phyloP scores from a whole-genome alignment of 2,329 filamentous ascomycete genomes.

The Xylariaceae sp. region DNA sequence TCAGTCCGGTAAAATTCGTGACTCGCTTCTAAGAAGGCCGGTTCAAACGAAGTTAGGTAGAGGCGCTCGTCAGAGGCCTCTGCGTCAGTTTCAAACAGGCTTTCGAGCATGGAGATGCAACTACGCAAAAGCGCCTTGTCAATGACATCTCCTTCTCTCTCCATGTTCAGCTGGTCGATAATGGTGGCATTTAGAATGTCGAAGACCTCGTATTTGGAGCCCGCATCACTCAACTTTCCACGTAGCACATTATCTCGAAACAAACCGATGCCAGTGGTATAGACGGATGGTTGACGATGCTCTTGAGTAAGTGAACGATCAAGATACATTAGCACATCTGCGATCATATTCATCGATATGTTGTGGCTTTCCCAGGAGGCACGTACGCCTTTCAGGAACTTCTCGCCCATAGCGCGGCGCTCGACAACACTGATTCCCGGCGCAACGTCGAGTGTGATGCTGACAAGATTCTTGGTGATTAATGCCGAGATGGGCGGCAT shows the following conservation, averaged over 20 bases:
- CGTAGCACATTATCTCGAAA: constrained; percentile 83
- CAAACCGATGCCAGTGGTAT: constrained; percentile 74
- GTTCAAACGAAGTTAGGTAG: constrained; percentile 79
- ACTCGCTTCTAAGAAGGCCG: constrained; percentile 66
- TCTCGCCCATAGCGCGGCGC: constrained; percentile 72
- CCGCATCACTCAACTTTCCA: constrained; percentile 43
- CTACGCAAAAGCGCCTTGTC: constrained; percentile 76
- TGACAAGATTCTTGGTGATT: constrained; percentile 63
- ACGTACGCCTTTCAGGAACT: constrained; percentile 70
- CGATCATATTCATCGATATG: constrained; percentile 91
- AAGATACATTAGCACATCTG: constrained; percentile 96
- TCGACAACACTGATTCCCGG: constrained; percentile 66
- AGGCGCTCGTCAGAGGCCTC: constrained; percentile 75
- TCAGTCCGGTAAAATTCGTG: constrained; percentile 69
- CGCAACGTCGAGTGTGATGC: constrained; percentile 51
- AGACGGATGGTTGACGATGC: constrained; percentile 67
- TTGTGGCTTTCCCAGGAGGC: constrained; percentile 85
- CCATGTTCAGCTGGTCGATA: constrained; percentile 87
- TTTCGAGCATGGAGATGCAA: constrained; percentile 84
- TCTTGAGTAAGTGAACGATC: constrained; percentile 79
- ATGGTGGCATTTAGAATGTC: constrained; percentile 75
- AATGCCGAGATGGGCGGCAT: constrained; percentile 63
- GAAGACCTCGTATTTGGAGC: constrained; percentile 52
- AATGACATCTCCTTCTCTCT: constrained; percentile 82
- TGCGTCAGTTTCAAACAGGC: constrained; percentile 73